phyloP scores from a whole-genome alignment of 441 rosid species.

The Isatis lusitanica region DNA sequence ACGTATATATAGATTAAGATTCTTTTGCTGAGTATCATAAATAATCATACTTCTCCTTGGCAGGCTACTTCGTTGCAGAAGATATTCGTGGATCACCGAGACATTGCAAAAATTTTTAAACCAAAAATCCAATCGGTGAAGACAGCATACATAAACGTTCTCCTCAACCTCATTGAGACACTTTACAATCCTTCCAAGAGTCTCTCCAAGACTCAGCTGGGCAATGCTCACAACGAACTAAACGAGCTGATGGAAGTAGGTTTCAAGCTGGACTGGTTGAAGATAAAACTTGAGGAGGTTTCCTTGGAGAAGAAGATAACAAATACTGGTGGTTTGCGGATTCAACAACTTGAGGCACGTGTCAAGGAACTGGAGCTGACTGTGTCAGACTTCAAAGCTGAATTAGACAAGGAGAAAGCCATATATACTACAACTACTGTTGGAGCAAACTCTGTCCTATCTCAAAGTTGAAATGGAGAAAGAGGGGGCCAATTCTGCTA shows the following conservation, averaged over 20 bases:
- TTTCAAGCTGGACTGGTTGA: background rate
- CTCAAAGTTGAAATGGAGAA: too few species aligned
- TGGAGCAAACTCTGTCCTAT: too few species aligned
- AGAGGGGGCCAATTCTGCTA: too few species aligned
- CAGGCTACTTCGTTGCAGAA: background rate
- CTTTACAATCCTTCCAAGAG: background rate
- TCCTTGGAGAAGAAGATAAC: background rate
- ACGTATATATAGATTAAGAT: too few species aligned
- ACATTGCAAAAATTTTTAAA: background rate
- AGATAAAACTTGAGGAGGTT: background rate
- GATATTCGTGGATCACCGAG: background rate
- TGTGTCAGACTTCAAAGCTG: too few species aligned
- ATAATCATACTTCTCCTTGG: background rate
- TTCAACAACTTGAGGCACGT: too few species aligned
- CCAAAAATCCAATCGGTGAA: background rate
- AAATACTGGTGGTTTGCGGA: background rate
- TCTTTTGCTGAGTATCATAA: too few species aligned
- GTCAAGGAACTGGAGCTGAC: too few species aligned
- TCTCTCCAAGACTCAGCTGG: background rate
- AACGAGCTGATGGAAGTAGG: background rate
- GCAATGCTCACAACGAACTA: background rate
- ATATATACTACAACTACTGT: too few species aligned
- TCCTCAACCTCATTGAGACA: too few species aligned
- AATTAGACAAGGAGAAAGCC: too few species aligned
- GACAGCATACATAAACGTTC: background rate